Conservation (phyloP, 257 asterid genomes). For the Linaria vulgaris region DNA sequence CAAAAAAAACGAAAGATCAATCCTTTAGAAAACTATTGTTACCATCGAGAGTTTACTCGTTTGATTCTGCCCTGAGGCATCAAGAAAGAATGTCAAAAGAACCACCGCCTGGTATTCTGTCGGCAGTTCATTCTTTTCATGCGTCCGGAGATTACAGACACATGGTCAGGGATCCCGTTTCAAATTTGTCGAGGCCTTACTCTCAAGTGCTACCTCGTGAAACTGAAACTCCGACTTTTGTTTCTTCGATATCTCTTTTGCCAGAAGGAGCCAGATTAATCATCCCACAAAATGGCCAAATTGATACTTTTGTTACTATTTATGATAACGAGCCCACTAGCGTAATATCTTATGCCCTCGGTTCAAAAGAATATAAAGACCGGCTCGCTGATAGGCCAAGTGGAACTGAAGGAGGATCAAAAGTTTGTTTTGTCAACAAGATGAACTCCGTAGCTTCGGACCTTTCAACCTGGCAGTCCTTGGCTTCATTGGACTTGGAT, state of each 20-base stretch:
- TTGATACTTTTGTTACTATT: constrained; percentile 51
- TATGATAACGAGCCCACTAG: constrained; percentile 91
- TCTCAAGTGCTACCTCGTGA: constrained; percentile 56
- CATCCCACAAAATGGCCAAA: constrained; percentile 47
- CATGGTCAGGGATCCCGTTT: constrained; percentile 83
- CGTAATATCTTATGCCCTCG: constrained; percentile 73
- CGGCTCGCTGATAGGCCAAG: constrained; percentile 46
- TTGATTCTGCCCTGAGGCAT: constrained; percentile 81
- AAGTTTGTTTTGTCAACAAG: constrained; percentile 33
- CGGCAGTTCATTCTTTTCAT: constrained; percentile 67
- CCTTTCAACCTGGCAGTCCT: constrained; percentile 67
- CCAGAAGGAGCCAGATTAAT: constrained; percentile 82
- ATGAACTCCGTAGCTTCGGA: constrained; percentile 46
- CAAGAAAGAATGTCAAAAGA: constrained; percentile 70
- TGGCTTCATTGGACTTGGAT: constrained; percentile 63
- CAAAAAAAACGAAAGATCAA: constrained; percentile 35
- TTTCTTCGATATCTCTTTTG: constrained; percentile 53
- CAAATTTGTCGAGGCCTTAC: constrained; percentile 47
- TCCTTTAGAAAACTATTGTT: constrained; percentile 38
- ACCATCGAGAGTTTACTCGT: constrained; percentile 76
- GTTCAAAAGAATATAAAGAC: constrained; percentile 63
- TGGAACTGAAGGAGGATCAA: constrained; percentile 38
- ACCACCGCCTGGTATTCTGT: constrained; percentile 62
- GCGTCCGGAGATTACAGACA: constrained; percentile 80
- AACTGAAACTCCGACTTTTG: constrained; percentile 56